Base-by-base conservation (phyloP, 208 protist genomes). In the Porcisia hertigi region DNA sequence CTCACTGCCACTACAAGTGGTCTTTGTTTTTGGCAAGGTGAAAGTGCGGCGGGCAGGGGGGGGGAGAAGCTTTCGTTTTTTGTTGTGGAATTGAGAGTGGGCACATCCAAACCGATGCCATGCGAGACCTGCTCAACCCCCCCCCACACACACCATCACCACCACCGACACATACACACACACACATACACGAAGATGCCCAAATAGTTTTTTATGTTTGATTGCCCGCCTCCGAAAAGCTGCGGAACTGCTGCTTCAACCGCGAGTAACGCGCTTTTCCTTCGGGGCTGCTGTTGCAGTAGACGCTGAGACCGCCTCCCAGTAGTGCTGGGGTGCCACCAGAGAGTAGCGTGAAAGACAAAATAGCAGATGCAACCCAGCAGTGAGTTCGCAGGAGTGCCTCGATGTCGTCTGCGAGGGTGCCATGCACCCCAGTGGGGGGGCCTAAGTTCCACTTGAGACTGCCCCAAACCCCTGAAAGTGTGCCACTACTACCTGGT, bases 321-420 rank as follows among this genome's bases (percentile, higher is more conserved):
- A 85, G 18, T 8, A 92, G 54, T 39, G 88, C 80, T 43, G 78
- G 82, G 8, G 82, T 36, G 63, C 91, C 88, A 14, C 91, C 91
- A 65, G 77, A 89, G 1, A 81, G 76, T 16, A 95, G 54, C 8
- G 88, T 30, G 8, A 74, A 20, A 14, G 65, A 63, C 14, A 88
- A 59, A 12, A 82, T 30, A 7, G 63, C 43, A 2, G 79, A 58
- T 14, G 77, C 66, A 20, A 76, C 6, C 14, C 66, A 69, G 34
- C 36, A 72, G 77, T 92, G 79, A 4, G 55, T 69, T 20, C 69
- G 52, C n/a, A 84, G 53, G 12, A 84, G 25, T 7, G n/a, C n/a
- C 55, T 83, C 79, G 25, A 90, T 73, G 72, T 94, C 89, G 53
- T 90, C 79, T 23, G 70, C 59, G 47, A 94, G 72, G 16, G 84